phyloP scores from a whole-genome alignment of 129 eudicot genomes.

The Lonicera japonica region DNA sequence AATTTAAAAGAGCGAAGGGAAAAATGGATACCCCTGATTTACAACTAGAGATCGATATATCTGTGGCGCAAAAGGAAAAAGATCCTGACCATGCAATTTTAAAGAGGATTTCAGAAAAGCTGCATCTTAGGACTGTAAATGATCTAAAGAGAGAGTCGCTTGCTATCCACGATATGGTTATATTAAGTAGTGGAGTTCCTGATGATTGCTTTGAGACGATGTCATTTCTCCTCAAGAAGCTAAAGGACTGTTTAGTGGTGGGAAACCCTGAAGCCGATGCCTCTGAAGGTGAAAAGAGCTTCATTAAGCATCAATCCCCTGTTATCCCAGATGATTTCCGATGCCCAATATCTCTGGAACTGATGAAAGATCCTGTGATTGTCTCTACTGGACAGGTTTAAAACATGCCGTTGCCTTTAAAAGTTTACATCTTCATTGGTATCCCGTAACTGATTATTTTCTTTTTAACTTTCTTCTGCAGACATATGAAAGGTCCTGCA shows the following conservation, averaged over 20 bases:
- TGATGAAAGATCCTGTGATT: constrained; percentile 98
- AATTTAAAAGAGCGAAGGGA: constrained; percentile 76
- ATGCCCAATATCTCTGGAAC: constrained; percentile 93
- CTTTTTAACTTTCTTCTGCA: constrained; percentile 23
- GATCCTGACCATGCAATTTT: constrained; percentile 51
- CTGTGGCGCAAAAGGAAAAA: constrained; percentile 46
- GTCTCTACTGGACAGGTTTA: constrained; percentile 97
- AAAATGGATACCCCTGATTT: constrained; percentile 71
- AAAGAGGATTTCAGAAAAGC: constrained; percentile 65
- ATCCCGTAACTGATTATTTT: neutral
- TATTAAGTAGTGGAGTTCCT: constrained; percentile 45
- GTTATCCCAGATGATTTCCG: constrained; percentile 96
- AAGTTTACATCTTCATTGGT: neutral
- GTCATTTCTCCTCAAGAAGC: constrained; percentile 55
- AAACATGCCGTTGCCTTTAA: neutral
- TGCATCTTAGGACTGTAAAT: constrained; percentile 57
- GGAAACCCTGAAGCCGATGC: constrained; percentile 44
- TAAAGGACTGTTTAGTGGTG: constrained; percentile 57
- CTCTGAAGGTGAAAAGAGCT: constrained; percentile 48
- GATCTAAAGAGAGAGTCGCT: constrained; percentile 72
- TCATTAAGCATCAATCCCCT: constrained; percentile 86
- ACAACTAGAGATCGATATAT: constrained; percentile 58
- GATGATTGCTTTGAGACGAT: constrained; percentile 69
- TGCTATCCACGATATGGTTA: constrained; percentile 73
- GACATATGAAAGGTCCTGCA: constrained; percentile 80